Evolutionary conservation across 2,329 filamentous ascomycete genomes (phyloP).

Genomic region (Trichoderma sp.): DNA sequence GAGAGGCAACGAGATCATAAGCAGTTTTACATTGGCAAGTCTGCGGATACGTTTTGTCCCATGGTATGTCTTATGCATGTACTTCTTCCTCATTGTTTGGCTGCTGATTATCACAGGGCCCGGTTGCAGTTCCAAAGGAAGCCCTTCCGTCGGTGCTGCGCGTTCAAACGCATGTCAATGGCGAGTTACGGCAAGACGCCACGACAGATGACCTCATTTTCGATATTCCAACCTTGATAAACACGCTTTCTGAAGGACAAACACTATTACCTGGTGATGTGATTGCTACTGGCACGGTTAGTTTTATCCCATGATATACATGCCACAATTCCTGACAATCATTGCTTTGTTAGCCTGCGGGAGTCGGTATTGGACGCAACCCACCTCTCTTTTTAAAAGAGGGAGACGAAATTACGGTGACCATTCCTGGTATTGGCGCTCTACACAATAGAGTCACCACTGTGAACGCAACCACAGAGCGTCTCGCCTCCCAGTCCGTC

Average conservation of each 20-base stretch:
- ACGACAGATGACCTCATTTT: conserved; percentile 9
- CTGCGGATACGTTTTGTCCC: conserved; percentile 10
- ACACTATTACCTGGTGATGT: conserved; percentile 9
- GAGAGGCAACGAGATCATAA: conserved; percentile 12
- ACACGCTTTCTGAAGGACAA: neutral
- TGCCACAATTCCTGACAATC: neutral
- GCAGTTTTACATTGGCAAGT: conserved; percentile 12
- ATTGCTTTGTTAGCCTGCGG: neutral
- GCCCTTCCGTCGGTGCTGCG: conserved; percentile 4
- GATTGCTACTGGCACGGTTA: conserved; percentile 7
- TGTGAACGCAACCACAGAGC: neutral
- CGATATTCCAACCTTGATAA: conserved; percentile 9
- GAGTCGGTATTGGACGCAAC: conserved; percentile 2
- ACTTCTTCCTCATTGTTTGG: too few species aligned
- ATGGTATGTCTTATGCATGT: neutral
- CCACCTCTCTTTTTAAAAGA: neutral
- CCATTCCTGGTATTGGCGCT: neutral
- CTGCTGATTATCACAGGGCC: neutral
- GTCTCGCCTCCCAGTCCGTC: neutral
- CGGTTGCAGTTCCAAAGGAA: conserved; percentile 1
- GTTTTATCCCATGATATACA: neutral
- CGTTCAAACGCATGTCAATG: conserved; percentile 9
- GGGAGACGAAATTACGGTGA: neutral
- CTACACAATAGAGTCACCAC: neutral
- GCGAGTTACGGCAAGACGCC: conserved; percentile 13